Evolutionary conservation across 805 yeast species (phyloP), one percentile per base, ranked within the genome.

Genomic region (Cyberlindnera japonica): DNA sequence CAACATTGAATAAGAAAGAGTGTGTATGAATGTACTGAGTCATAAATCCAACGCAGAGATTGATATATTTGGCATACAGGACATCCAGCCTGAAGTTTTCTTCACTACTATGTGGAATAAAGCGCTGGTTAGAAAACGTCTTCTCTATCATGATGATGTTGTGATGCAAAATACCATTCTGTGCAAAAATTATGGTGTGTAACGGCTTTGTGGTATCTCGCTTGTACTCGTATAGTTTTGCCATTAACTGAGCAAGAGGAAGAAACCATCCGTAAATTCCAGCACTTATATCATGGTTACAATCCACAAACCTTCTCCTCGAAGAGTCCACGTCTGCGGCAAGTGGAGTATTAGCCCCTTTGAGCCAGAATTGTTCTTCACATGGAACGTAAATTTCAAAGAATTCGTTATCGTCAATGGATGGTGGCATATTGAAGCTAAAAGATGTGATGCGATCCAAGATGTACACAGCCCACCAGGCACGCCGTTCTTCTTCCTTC

Each of bases 381-480:
- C 60, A 59, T 1, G 71, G 71, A 13, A 59, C 46, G 34, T 49
- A 59, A 8, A 66, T 37, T 6, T 54, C 54, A 26, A 46, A 38
- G 16, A 60, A 57, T 35, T 61, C 67, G 11, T 51, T 39, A 36
- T 68, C 71, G 5, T 55, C 45, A 9, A 65, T 53, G 2, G 59
- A 40, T n/a, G 58, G 38, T 5, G 61, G 58, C 3, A 61, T 45
- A 39, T 65, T 65, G 48, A 65, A 65, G 40, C 68, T 61, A 22
- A 68, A 48, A 0, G 65, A 64, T 5, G 65, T 52, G 41, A 66
- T 60, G 25, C 69, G 52, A 45, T 68, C 73, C n/a, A 67, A 49
- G 23, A 64, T 47, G 40, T 64, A 68, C 3, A 68, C 46, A 8
- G 63, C 57, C 71, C 72, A 67, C 71, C 71, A 68, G 2, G 60